Evolutionary conservation across 345 rosid genomes (phyloP), one percentile per base, ranked within the genome.

Genomic region (Citrus cavaleriei): DNA sequence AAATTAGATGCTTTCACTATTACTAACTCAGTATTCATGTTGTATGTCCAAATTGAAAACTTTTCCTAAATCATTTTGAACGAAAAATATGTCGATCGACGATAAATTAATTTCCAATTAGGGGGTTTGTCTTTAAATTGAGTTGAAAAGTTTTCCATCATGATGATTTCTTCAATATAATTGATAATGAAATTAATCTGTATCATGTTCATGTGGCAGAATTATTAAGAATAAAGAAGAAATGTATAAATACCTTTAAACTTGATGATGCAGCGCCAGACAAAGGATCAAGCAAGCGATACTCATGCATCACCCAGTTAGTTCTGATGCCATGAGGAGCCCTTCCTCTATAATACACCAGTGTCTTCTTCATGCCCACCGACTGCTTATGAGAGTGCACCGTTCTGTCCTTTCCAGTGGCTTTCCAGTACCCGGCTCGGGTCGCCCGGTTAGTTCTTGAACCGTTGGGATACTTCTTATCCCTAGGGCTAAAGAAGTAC

Each of bases 251-350:
- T 54, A 87, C 86, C 90, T 79, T 89, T 28, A 85, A 78, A 68
- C 21, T 46, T 1, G 88, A 83, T 3, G 86, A 77, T n/a, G 92
- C 62, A 32, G 81, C 5, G 65, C 40, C 75, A 28, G 34, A 79
- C 32, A 83, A 70, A 18, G 88, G 77, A 71, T 90, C 70, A 38
- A 74, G 38, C 68, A 90, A 78, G 60, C 96, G 92, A 82, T 92
- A 92, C 80, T 92, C 96, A 51, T 90, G 96, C 96, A 92, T 92
- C 1, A 92, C 93, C 96, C 96, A 92, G 64, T 85, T 90, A 68
- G 91, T 90, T 76, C 94, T 81, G 60, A 83, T 89, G 61, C 96
- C 96, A 46, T 85, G 88, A 21, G 90, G 91, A 79, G 91, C 91
- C 80, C 94, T 88, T 27, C 94, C 96, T 87, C 78, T 86, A 49